Base-by-base conservation (phyloP, 208 protist genomes). In the Leishmania martiniquensis region DNA sequence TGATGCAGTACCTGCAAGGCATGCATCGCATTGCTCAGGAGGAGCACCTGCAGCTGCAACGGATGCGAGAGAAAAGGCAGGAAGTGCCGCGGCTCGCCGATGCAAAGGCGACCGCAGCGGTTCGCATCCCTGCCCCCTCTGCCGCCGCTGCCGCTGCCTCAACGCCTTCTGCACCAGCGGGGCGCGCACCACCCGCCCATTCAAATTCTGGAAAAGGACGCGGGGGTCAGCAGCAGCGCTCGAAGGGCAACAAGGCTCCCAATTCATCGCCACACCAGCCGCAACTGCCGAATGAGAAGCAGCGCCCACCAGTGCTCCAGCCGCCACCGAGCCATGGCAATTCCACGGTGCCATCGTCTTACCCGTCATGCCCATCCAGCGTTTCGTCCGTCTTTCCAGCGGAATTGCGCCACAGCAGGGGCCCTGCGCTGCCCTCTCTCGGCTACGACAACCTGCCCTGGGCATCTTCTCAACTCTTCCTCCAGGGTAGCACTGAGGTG, bases 1-100 rank as follows among this genome's bases (percentile, higher is more conserved):
- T 83, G 62, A 60, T 9, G 42, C 32, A 79, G 59, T 83, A 60
- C 25, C 68, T 83, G 4, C 57, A 83, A 37, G 39, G 45, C 42
- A 70, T 83, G 67, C 79, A 70, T 0, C 10, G 55, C 4, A 59
- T 60, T 4, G 37, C 63, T 0, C 67, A 79, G 45, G 70, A 42
- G 52, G 70, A 74, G 45, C 70, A 25, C 20, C 74, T 57, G 75
- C 60, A 29, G 70, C 52, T 57, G 80, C 69, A 55, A 70, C 71
- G 20, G 42, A 45, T 49, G 42, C 9, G 22, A 47, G 54, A 73
- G 25, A 60, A 5, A 4, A 15, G 25, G 34, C 34, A 32, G 70
- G 29, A 22, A 25, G 70, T 29, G 47, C 47, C 44, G 52, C 49
- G 22, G 52, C 70, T 39, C 22, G 70, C 70, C 7, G 32, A 44